phyloP scores from a whole-genome alignment of 305 asterid species.

The Nicotiana rustica region DNA sequence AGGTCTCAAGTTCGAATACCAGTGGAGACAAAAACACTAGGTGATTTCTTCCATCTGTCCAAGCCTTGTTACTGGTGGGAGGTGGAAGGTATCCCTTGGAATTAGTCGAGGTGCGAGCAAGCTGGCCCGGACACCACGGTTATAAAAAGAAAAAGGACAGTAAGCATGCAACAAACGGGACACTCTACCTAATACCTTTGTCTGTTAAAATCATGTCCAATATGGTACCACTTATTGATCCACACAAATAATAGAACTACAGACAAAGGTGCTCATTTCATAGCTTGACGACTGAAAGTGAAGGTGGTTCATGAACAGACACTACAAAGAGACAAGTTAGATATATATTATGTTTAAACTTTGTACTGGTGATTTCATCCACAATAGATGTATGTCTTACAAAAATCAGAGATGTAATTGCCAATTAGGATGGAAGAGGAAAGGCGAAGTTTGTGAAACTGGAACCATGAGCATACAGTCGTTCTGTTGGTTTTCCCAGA shows the following conservation, averaged over 20 bases:
- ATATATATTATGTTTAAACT: background rate
- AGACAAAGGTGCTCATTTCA: constrained; percentile 5
- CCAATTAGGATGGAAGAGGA: background rate
- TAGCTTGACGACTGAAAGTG: constrained; percentile 1
- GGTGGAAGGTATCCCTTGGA: too few species aligned
- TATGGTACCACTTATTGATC: background rate
- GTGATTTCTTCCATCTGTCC: too few species aligned
- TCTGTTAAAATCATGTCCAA: background rate
- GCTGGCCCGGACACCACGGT: too few species aligned
- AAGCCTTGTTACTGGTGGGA: too few species aligned
- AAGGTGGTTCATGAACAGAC: constrained; percentile 18
- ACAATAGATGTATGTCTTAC: background rate
- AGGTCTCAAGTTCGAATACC: too few species aligned
- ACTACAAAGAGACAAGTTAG: constrained; percentile 20
- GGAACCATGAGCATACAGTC: background rate
- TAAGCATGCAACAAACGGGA: background rate
- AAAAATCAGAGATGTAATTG: background rate
- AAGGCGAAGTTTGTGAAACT: background rate
- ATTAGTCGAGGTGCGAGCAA: too few species aligned
- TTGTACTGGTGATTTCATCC: background rate
- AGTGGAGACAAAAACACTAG: too few species aligned
- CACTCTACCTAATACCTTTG: background rate
- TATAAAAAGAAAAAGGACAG: background rate
- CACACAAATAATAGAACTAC: background rate
- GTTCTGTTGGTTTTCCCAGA: background rate